These are phyloP conservation scores for Phytophthora ohioensis DNA, from an alignment of 352 stramenopile species.

Conservation along the genomic window DNA sequence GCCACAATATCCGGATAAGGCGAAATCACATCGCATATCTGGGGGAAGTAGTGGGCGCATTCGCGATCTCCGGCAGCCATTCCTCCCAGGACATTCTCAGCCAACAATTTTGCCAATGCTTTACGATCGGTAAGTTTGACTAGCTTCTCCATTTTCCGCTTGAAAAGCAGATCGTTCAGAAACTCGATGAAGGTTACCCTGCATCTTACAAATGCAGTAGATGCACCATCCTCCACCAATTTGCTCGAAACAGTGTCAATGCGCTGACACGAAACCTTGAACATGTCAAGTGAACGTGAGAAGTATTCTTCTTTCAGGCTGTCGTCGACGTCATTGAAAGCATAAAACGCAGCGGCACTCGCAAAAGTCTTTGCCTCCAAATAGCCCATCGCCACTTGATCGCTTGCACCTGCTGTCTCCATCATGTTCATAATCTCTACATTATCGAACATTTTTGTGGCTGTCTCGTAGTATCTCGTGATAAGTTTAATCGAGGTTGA, in stretches of 20 bases:
- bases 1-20: conserved; percentile 57
- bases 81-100: conserved; percentile 70
- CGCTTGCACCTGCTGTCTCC: conserved; percentile 48
- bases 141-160: conserved; percentile 42
- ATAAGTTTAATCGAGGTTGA: conserved; percentile 55
- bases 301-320: conserved; percentile 63
- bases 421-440: conserved; percentile 77
- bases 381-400: conserved; percentile 64
- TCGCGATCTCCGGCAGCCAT: conserved; percentile 71
- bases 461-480: conserved; percentile 74
- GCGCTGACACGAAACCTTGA: conserved; percentile 52
- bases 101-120: conserved; percentile 51
- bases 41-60: conserved; percentile 80
- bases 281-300: conserved; percentile 66
- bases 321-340: conserved; percentile 46
- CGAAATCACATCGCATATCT: conserved; percentile 71
- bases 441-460: conserved; percentile 87
- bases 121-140: conserved; percentile 51
- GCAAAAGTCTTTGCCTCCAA: conserved; percentile 79
- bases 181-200: conserved; percentile 78
- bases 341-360: conserved; percentile 72
- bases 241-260: conserved; percentile 16
- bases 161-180: conserved; percentile 70
- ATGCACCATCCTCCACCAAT: background rate
- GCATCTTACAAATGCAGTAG: conserved; percentile 46